These are phyloP conservation scores for Amanita jacksonii DNA, from an alignment of 768 basidiomycete genomes.

Conservation along the genomic window DNA sequence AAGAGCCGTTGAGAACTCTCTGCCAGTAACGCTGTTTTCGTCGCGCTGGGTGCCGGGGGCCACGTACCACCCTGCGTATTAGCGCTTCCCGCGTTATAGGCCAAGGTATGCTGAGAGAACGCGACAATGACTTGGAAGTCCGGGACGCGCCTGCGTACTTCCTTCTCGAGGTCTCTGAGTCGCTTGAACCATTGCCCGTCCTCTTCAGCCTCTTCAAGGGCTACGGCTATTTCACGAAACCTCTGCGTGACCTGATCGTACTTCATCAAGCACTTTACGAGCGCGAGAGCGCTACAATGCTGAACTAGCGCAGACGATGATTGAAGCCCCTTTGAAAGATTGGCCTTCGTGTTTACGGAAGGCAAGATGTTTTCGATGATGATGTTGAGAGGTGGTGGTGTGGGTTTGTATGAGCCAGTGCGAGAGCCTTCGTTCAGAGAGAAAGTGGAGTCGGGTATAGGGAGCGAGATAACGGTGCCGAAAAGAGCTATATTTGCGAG, in stretches of 20 bases:
- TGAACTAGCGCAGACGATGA: constrained; percentile 65
- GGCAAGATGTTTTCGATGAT: constrained; percentile 80
- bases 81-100: not conserved
- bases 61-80: constrained; percentile 6
- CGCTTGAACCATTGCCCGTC: constrained; percentile 69
- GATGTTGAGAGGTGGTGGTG: constrained; percentile 61
- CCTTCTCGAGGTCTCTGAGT: constrained; percentile 60
- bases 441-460: constrained; percentile 59
- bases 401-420: constrained; percentile 44
- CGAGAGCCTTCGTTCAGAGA: constrained; percentile 30
- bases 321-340: constrained; percentile 78
- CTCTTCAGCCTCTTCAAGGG: constrained; percentile 51
- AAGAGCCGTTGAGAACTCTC: constrained; percentile 77
- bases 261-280: constrained; percentile 71
- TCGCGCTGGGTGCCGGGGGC: constrained; percentile 16
- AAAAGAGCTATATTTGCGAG: constrained; percentile 82
- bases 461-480: constrained; percentile 67
- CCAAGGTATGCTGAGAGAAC: constrained; percentile 50
- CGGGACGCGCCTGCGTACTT: constrained; percentile 68
- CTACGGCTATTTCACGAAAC: constrained; percentile 38
- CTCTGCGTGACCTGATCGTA: constrained; percentile 41
- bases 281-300: constrained; percentile 71
- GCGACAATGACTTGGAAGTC: constrained; percentile 83
- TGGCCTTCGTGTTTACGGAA: constrained; percentile 50
- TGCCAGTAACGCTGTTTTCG: constrained; percentile 51